A percentile compares a stretch with the other conserved stretches of the same genome.
Evolutionary conservation across 2,329 filamentous ascomycete genomes (phyloP).

Genomic region (Alternaria sp.): DNA sequence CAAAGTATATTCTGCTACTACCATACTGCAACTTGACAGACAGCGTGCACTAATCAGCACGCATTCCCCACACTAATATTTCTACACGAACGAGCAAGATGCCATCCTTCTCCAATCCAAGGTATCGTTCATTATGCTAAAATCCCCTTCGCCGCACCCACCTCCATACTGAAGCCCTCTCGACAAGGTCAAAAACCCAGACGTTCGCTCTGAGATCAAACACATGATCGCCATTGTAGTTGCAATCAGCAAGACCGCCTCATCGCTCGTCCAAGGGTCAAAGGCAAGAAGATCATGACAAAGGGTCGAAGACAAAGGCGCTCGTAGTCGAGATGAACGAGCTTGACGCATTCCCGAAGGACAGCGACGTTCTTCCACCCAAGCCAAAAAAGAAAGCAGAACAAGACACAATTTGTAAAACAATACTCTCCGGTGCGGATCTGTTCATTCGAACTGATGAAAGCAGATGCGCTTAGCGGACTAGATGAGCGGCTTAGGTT

Average conservation of each 20-base stretch:
- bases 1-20: background rate
- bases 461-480: background rate
- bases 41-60: background rate
- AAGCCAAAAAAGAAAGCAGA: background rate
- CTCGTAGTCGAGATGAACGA: background rate
- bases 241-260: background rate
- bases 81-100: background rate
- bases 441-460: background rate
- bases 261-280: background rate
- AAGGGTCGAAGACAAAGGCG: background rate
- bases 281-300: background rate
- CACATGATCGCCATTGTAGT: background rate
- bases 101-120: background rate
- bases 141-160: background rate
- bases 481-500: background rate
- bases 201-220: constrained; percentile 1
- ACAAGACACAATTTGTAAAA: background rate
- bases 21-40: background rate
- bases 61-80: background rate
- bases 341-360: background rate
- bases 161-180: background rate
- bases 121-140: background rate
- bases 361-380: background rate
- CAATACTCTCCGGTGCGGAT: background rate
- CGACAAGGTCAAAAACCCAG: constrained; percentile 5